These are phyloP conservation scores for Pseudisothecium myosuroides DNA, from an alignment of 225 moss, liverwort and hornwort species.

Conservation along the genomic window DNA sequence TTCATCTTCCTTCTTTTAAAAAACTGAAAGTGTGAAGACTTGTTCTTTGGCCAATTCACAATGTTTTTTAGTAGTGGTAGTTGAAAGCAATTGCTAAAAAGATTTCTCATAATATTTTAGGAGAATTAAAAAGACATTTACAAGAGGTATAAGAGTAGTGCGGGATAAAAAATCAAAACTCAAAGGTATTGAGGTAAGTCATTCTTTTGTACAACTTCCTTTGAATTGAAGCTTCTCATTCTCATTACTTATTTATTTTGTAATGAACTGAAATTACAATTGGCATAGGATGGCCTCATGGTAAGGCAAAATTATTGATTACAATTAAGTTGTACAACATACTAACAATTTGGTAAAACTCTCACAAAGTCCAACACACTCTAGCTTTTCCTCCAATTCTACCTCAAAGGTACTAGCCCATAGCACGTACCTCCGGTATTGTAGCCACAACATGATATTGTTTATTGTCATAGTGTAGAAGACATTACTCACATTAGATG, in stretches of 20 bases:
- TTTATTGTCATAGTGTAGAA: too few relatives aligned
- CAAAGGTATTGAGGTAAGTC: neutral
- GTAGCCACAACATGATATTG: too few relatives aligned
- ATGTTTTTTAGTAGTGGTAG: fast-evolving
- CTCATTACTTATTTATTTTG: neutral
- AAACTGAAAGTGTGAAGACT: neutral
- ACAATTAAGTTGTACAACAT: neutral
- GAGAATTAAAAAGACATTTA: neutral
- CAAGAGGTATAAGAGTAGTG: neutral
- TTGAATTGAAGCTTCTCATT: neutral
- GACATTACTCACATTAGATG: too few relatives aligned
- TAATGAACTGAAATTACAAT: neutral
- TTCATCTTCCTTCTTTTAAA: fast-evolving
- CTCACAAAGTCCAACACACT: too few relatives aligned
- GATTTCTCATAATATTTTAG: fast-evolving
- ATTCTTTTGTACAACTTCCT: neutral
- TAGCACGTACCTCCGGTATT: fast-evolving
- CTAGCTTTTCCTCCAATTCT: too few relatives aligned
- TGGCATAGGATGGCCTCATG: neutral
- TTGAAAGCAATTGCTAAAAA: neutral
- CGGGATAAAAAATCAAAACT: fast-evolving
- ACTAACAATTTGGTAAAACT: neutral
- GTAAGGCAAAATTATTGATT: neutral
- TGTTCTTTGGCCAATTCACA: neutral
- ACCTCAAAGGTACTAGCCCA: too few relatives aligned